Evolutionary conservation across 225 moss, liverwort and hornwort genomes (phyloP), one percentile per base, ranked within the genome.

Genomic region (Lunularia cruciata): DNA sequence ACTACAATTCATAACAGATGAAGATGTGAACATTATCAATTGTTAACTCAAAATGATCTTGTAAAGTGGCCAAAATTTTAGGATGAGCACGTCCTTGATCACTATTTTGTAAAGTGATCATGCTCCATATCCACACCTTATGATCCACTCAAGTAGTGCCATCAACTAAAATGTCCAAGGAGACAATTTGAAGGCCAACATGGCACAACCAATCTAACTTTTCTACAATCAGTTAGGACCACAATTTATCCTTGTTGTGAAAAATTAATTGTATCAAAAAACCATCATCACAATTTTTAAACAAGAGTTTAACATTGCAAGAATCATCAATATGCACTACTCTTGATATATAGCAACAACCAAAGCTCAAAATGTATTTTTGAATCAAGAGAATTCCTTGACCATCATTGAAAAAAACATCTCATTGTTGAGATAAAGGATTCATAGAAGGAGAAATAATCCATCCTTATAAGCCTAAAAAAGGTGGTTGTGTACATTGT

Each of bases 111-210:
- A 98, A 79, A 20, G 86, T 81, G 34, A 42, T 85, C 89, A 93
- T 89, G 61, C 89, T 98, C 96, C 96, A 98, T 77, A 98, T 93
- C 48, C 96, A 87, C 38, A 98, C 96, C 87, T 98, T 98, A 39
- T 98, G 96, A 85, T 98, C 96, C 8, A 93, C 96, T 73, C 96
- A 93, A 14, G 96, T 93, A 40, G 96, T 98, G 39, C 96, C 96
- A 74, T 89, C 90, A 22, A 90, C 85, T 74, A 93, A 93, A 32
- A 90, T 88, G 74, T 98, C 96, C 73, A 98, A 78, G 39, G 96
- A 98, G 78, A 98, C 93, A 63, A 98, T 93, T 77, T 98, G 96
- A 57, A 98, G 93, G 59, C 96, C 96, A 59, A 81, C 92, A 82
- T 98, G 96, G 30, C 89, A 83, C 83, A 98, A 83, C 96, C 96